These are phyloP conservation scores for Neurospora sp. DNA, from an alignment of 495 filamentous ascomycete genomes.

Conservation along the genomic window DNA sequence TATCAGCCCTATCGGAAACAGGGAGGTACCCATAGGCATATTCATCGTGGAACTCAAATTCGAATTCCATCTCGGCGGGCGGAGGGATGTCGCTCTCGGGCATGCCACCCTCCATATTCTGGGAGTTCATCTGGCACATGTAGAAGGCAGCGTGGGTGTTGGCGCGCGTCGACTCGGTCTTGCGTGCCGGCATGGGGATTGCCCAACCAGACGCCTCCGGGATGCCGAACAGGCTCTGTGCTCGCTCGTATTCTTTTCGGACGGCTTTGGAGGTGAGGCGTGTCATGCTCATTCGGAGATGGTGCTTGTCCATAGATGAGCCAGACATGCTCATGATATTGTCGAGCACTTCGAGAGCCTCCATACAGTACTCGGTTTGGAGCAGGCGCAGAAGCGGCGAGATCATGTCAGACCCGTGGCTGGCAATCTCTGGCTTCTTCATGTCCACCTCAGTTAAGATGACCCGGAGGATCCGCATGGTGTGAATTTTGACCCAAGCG, in stretches of 20 bases:
- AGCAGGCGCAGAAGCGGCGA: conserved; percentile 84
- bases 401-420: conserved; percentile 88
- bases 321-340: conserved; percentile 90
- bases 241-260: conserved; percentile 88
- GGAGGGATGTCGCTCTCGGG: conserved; percentile 56
- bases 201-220: conserved; percentile 95
- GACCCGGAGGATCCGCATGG: conserved; percentile 78
- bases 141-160: conserved; percentile 98
- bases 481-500: conserved; percentile 83
- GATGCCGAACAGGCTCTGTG: conserved; percentile 90
- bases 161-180: conserved; percentile 70
- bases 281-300: conserved; percentile 95
- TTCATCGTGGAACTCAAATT: conserved; percentile 91
- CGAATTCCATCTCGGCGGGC: conserved; percentile 32
- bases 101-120: conserved; percentile 35
- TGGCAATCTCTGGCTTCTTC: conserved; percentile 79
- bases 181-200: conserved; percentile 82
- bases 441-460: conserved; percentile 90
- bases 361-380: conserved; percentile 86
- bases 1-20: conserved; percentile 56
- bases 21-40: conserved; percentile 75
- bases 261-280: conserved; percentile 69
- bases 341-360: conserved; percentile 83
- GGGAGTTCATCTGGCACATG: conserved; percentile 49
- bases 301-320: conserved; percentile 85